Percentiles rank a stretch among this genome's conserved stretches.
Evolutionary conservation across 2,329 filamentous ascomycete genomes (phyloP).

Genomic region (Rutstroemia sp.): DNA sequence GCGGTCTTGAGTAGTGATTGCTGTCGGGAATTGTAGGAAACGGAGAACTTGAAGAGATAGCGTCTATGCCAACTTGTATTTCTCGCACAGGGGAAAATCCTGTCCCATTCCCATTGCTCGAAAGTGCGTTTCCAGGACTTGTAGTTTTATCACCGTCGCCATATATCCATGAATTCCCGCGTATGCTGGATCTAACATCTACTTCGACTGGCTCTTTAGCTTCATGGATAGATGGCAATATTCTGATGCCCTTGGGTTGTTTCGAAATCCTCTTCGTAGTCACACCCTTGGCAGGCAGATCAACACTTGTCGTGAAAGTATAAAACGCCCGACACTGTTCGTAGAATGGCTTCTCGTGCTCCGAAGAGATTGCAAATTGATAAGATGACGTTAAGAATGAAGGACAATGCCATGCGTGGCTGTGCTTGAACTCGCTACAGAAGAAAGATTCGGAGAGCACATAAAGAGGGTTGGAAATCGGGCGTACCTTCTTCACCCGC

Average conservation of each 20-base stretch:
- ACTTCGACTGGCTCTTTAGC: neutral
- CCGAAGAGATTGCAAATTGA: neutral
- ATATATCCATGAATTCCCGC: neutral
- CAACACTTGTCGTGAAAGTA: neutral
- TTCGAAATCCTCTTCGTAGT: neutral
- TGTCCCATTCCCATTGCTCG: neutral
- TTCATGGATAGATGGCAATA: neutral
- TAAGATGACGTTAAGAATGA: neutral
- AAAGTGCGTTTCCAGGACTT: too few relatives aligned
- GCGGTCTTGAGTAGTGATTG: too few relatives aligned
- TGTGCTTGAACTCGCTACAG: neutral
- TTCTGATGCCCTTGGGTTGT: neutral
- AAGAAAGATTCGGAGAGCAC: neutral
- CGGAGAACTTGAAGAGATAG: neutral
- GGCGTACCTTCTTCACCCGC: neutral
- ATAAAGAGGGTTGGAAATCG: constrained; percentile 7
- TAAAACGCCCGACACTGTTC: neutral
- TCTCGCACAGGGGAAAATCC: neutral
- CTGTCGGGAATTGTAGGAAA: neutral
- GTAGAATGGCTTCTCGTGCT: constrained; percentile 2
- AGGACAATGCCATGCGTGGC: neutral
- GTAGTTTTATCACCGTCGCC: neutral
- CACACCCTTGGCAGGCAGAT: neutral
- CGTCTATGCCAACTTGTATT: neutral
- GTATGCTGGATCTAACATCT: neutral